A percentile compares a stretch with the other conserved stretches of the same genome.
These are phyloP conservation scores for Capsicum rhomboideum DNA, from an alignment of 257 asterid species.

Conservation along the genomic window DNA sequence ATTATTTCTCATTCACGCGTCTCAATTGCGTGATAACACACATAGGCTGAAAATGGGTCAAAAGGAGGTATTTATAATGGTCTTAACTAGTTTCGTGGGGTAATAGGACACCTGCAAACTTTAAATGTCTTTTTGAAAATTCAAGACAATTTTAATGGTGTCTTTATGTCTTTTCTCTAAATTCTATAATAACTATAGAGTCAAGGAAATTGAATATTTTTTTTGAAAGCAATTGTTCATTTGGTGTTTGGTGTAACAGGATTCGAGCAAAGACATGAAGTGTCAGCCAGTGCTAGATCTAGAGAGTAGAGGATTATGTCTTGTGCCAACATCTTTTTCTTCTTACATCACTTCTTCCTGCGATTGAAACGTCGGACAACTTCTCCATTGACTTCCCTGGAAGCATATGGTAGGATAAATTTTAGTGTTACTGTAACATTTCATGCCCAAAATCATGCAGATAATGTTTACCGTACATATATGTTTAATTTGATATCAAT, in stretches of 20 bases:
- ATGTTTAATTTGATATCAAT: background rate
- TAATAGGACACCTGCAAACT: too few species aligned
- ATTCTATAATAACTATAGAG: background rate
- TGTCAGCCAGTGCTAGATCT: slow-evolving; percentile 7
- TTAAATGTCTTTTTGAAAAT: too few species aligned
- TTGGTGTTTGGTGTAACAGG: slow-evolving; percentile 8
- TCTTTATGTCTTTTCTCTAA: too few species aligned
- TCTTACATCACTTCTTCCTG: slow-evolving; percentile 16
- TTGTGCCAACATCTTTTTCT: slow-evolving; percentile 21
- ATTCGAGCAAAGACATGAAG: background rate
- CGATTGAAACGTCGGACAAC: background rate
- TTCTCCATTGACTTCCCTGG: background rate
- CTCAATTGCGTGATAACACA: too few species aligned
- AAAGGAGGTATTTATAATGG: too few species aligned
- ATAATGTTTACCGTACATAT: background rate
- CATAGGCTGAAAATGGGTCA: too few species aligned
- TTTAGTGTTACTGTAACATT: background rate
- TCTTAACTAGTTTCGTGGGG: too few species aligned
- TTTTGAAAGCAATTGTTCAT: background rate
- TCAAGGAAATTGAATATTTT: background rate
- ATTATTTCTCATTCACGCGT: too few species aligned
- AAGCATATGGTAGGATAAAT: background rate
- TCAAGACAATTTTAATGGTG: too few species aligned
- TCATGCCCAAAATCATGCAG: background rate
- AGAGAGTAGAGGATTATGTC: slow-evolving; percentile 27